phyloP scores from a whole-genome alignment of 192 early-diverging fungal species.

The Linnemannia schmuckeri region DNA sequence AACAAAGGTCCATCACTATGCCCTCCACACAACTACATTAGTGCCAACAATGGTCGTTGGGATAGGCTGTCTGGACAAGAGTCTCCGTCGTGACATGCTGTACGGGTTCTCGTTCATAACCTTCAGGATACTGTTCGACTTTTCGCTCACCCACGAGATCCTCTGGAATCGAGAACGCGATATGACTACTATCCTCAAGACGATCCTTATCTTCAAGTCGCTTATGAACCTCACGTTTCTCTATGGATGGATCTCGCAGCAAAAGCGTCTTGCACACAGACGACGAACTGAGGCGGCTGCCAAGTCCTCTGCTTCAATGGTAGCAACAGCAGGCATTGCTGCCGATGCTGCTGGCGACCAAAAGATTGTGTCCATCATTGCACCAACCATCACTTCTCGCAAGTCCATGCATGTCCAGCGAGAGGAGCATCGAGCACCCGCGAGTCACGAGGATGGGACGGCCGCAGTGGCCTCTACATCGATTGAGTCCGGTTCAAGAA shows the following conservation, averaged over 20 bases:
- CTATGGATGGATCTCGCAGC: conserved; percentile 34
- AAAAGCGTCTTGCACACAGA: conserved; percentile 12
- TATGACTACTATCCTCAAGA: background rate
- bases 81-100: conserved; percentile 29
- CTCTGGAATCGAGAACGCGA: conserved; percentile 7
- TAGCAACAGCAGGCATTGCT: background rate
- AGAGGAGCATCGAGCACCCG: background rate
- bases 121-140: conserved; percentile 30
- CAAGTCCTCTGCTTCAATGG: background rate
- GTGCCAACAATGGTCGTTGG: conserved; percentile 42
- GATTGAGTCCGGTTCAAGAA: background rate
- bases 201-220: conserved; percentile 31
- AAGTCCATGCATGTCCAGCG: background rate
- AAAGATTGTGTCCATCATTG: background rate
- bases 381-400: background rate
- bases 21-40: background rate
- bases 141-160: conserved; percentile 25
- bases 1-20: no score
- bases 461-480: background rate
- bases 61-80: conserved; percentile 25
- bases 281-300: background rate
- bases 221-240: conserved; percentile 35
- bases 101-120: conserved; percentile 13
- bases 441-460: background rate
- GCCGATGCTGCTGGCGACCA: background rate